Evolutionary conservation across 2,329 filamentous ascomycete species (phyloP).

Genomic region (Alternaria arborescens): DNA sequence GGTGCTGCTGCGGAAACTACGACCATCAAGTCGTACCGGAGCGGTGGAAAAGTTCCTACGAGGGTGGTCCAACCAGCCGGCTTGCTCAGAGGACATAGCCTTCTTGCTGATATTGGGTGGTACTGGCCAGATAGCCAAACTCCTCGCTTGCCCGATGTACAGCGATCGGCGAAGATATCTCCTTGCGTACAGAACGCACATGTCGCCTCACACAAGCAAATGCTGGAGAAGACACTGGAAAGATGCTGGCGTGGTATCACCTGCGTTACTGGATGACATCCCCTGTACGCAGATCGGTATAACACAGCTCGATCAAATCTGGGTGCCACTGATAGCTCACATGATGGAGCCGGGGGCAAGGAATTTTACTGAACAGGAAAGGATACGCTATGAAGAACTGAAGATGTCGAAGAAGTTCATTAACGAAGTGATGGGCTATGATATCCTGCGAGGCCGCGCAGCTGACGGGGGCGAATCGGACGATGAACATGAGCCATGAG

Average conservation of each 20-base stretch:
- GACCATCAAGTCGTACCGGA: constrained; percentile 39
- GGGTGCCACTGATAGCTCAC: constrained; percentile 43
- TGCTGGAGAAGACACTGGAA: constrained; percentile 48
- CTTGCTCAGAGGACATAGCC: constrained; percentile 47
- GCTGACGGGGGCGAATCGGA: constrained; percentile 37
- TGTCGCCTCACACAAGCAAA: constrained; percentile 48
- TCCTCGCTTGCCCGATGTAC: constrained; percentile 45
- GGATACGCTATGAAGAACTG: constrained; percentile 39
- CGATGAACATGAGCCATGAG: constrained; percentile 29
- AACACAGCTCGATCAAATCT: constrained; percentile 49
- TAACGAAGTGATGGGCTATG: constrained; percentile 50
- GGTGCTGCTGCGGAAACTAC: constrained; percentile 43
- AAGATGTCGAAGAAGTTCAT: constrained; percentile 42
- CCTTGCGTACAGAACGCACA: constrained; percentile 44
- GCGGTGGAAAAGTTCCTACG: constrained; percentile 43
- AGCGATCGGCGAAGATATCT: constrained; percentile 43
- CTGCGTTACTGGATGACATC: constrained; percentile 46
- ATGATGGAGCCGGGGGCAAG: constrained; percentile 43
- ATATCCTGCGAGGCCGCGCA: constrained; percentile 43
- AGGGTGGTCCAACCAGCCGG: constrained; percentile 44
- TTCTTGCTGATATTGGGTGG: constrained; percentile 49
- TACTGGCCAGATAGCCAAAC: constrained; percentile 46
- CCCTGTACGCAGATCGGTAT: constrained; percentile 49
- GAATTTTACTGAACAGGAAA: constrained; percentile 43
- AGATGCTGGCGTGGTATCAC: constrained; percentile 46